These are phyloP conservation scores for Skeletonema costatum DNA, from an alignment of 108 stramenopile genomes.

Conservation along the genomic window DNA sequence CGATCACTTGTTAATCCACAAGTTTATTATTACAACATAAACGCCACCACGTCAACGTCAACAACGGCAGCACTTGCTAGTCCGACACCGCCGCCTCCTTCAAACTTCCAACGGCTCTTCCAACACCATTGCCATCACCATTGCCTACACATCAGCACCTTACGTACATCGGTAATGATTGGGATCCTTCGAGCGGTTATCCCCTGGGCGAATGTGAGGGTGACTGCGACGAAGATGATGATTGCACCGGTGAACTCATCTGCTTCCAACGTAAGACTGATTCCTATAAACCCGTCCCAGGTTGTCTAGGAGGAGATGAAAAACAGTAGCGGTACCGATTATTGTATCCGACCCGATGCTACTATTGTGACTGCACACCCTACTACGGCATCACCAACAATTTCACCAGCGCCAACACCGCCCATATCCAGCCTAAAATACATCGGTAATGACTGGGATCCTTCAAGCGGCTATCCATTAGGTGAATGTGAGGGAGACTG, in stretches of 20 bases:
- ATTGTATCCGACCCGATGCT: not conserved
- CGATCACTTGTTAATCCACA: too few relatives aligned
- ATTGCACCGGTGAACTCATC: slow-evolving; percentile 8
- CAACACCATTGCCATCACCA: not conserved
- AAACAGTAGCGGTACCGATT: not conserved
- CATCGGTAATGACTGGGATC: too few relatives aligned
- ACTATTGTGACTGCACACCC: not conserved
- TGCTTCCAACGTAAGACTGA: slow-evolving; percentile 18
- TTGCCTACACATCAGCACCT: not conserved
- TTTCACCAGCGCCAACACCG: not conserved
- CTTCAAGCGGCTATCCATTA: not conserved
- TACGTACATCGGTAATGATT: not conserved
- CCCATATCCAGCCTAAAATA: too few relatives aligned
- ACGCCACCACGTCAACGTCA: too few relatives aligned
- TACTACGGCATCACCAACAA: not conserved
- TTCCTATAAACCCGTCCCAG: not conserved
- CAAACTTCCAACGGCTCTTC: too few relatives aligned
- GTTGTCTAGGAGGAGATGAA: not conserved
- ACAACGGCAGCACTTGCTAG: too few relatives aligned
- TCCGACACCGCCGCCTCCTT: too few relatives aligned
- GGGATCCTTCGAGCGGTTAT: too few relatives aligned
- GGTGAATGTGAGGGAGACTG: not conserved
- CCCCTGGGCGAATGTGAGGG: not conserved
- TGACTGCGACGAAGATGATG: not conserved
- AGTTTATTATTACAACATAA: too few relatives aligned